Percentiles rank a stretch among this genome's conserved stretches.
phyloP scores from a whole-genome alignment of 164 flowering plant genomes.

The Vitis amurensis region DNA sequence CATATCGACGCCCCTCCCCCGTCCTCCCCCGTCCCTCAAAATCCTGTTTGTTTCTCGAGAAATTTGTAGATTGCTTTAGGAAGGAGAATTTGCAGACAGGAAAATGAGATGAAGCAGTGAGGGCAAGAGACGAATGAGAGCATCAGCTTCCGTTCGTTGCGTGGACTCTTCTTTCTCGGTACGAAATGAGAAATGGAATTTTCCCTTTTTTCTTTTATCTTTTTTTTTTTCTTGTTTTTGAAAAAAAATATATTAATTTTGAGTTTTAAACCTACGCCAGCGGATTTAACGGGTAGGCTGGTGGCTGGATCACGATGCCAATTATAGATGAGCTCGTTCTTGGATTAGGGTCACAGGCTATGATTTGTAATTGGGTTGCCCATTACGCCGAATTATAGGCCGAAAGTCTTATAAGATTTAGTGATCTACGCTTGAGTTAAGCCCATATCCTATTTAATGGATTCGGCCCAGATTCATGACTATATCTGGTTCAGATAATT shows the following conservation, averaged over 20 bases:
- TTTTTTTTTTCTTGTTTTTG: not conserved
- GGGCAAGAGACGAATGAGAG: not conserved
- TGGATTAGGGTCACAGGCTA: too few relatives aligned
- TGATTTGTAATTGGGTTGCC: too few relatives aligned
- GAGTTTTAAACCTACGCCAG: too few relatives aligned
- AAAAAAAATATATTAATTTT: not conserved
- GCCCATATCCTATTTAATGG: too few relatives aligned
- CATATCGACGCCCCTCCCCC: slow-evolving; percentile 32
- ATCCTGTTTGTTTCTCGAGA: slow-evolving; percentile 11
- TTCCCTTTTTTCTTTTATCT: not conserved
- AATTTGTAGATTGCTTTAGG: not conserved
- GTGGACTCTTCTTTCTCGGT: slow-evolving; percentile 12
- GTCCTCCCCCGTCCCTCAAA: slow-evolving; percentile 5
- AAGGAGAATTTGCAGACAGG: slow-evolving; percentile 13
- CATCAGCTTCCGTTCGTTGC: slow-evolving; percentile 13
- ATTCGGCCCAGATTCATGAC: too few relatives aligned
- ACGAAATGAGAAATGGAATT: not conserved
- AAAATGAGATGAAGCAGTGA: not conserved
- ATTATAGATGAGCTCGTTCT: too few relatives aligned
- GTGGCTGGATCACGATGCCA: too few relatives aligned
- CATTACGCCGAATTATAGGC: too few relatives aligned
- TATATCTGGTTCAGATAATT: too few relatives aligned
- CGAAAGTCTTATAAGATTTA: too few relatives aligned
- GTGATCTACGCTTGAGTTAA: too few relatives aligned
- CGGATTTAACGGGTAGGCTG: too few relatives aligned